phyloP scores from a whole-genome alignment of 2,329 filamentous ascomycete genomes.

The Colletotrichum graminicola region DNA sequence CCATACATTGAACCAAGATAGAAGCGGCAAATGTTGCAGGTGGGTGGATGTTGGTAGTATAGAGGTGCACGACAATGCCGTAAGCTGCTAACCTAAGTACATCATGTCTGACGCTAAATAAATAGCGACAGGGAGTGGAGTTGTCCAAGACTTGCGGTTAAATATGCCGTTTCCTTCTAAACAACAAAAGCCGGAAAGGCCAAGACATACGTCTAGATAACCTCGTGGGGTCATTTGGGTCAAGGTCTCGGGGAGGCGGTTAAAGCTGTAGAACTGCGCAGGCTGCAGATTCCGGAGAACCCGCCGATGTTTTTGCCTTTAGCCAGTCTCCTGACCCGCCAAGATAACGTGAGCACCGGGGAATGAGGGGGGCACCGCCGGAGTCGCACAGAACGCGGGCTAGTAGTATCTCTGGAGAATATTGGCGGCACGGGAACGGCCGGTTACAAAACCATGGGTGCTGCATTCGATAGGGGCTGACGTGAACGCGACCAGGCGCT shows the following conservation, averaged over 20 bases:
- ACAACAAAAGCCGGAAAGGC: background rate
- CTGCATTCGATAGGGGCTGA: background rate
- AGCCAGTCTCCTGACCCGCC: background rate
- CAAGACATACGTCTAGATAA: background rate
- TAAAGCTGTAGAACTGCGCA: constrained; percentile 16
- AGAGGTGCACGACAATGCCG: background rate
- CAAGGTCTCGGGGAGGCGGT: constrained; percentile 3
- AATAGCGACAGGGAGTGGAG: background rate
- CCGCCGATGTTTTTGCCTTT: background rate
- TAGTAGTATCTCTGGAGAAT: background rate
- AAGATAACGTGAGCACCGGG: background rate
- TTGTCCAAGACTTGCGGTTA: background rate
- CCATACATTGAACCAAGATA: background rate
- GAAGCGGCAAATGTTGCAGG: background rate
- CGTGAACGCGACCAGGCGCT: background rate
- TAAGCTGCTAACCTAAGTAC: background rate
- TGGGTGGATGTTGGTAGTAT: background rate
- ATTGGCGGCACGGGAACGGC: background rate
- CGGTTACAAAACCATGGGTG: background rate
- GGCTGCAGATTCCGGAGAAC: background rate
- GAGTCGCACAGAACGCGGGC: no score
- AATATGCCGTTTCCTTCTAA: background rate
- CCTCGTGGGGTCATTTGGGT: constrained; percentile 4
- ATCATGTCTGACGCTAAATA: background rate
- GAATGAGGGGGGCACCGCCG: background rate